These are phyloP conservation scores for Wickerhamomyces queroliae DNA, from an alignment of 805 yeast species.

Conservation along the genomic window DNA sequence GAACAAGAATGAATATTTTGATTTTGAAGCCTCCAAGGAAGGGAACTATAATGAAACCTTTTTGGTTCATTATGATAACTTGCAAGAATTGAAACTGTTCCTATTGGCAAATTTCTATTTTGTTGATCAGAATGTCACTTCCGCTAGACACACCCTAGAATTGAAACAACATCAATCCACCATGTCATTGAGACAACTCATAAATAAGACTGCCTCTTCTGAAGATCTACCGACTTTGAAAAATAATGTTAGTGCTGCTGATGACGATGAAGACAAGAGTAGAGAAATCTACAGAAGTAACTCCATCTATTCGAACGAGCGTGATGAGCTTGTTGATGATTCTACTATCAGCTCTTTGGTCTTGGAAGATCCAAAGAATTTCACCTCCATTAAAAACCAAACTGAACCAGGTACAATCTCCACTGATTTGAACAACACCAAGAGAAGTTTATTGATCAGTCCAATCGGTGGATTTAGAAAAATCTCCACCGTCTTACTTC, in stretches of 20 bases:
- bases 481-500: constrained; percentile 24
- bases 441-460: constrained; percentile 28
- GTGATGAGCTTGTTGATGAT: constrained; percentile 10
- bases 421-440: background rate
- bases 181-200: constrained; percentile 17
- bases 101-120: constrained; percentile 35
- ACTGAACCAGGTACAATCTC: constrained; percentile 33
- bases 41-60: constrained; percentile 33
- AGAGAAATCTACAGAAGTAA: constrained; percentile 12
- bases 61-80: constrained; percentile 57
- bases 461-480: constrained; percentile 39
- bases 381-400: constrained; percentile 26
- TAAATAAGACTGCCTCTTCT: constrained; percentile 3
- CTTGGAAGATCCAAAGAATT: constrained; percentile 31
- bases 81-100: constrained; percentile 45
- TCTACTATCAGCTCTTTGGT: constrained; percentile 6
- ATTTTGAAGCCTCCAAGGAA: constrained; percentile 28
- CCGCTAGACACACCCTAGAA: constrained; percentile 14
- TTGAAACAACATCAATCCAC: constrained; percentile 15
- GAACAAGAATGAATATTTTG: constrained; percentile 25
- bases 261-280: background rate
- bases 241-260: background rate
- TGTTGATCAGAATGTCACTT: constrained; percentile 15
- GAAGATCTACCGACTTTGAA: constrained; percentile 1
- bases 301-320: constrained; percentile 18